Conservation (phyloP, 73 alveolate species). For the Diophrys sp. region DNA sequence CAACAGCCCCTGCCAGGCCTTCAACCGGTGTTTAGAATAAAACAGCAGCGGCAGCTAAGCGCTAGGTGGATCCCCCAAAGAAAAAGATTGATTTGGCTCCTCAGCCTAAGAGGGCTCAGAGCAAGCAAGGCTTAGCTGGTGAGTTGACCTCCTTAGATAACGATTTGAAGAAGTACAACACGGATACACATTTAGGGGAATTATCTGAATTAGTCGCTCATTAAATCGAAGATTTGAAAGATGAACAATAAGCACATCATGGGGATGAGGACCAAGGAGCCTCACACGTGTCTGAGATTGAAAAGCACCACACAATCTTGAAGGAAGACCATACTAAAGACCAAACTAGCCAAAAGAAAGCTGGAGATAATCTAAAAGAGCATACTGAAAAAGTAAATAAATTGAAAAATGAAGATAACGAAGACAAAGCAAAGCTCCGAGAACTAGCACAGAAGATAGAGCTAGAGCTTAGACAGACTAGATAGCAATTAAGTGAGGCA, state of each 20-base stretch:
- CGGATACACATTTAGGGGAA: neutral
- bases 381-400: neutral
- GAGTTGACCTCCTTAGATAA: neutral
- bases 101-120: neutral
- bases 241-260: neutral
- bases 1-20: slow-evolving; percentile 8
- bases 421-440: neutral
- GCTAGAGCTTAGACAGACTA: neutral
- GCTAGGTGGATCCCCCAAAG: neutral
- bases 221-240: neutral
- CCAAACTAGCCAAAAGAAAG: neutral
- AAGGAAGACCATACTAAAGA: neutral
- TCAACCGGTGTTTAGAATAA: neutral
- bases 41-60: neutral
- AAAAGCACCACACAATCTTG: neutral
- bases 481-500: neutral
- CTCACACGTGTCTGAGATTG: neutral
- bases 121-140: slow-evolving; percentile 5
- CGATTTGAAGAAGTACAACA: neutral
- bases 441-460: neutral
- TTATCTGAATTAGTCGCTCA: neutral
- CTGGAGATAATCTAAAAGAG: neutral
- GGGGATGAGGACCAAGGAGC: neutral
- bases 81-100: neutral
- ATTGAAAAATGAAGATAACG: slow-evolving; percentile 3